Conservation (phyloP, 2,329 filamentous ascomycete species). For the Proliferodiscus dingleyae region DNA sequence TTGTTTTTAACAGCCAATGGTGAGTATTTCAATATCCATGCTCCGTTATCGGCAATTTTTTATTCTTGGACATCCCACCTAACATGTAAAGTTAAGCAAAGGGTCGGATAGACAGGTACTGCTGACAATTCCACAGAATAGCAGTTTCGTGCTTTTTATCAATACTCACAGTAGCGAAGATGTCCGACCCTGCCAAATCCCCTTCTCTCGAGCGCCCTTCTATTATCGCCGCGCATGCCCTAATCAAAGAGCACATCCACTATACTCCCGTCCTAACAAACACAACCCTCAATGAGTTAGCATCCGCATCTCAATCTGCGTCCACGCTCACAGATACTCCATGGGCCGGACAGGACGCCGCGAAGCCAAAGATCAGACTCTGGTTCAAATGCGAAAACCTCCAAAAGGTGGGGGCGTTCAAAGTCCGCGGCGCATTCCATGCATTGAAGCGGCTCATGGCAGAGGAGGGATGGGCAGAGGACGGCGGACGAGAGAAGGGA, state of each 20-base stretch:
- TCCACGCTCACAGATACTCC: conserved; percentile 50
- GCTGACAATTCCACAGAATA: not conserved
- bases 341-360: conserved; percentile 52
- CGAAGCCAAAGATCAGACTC: conserved; percentile 62
- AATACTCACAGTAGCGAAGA: conserved; percentile 24
- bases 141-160: not conserved
- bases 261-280: conserved; percentile 79
- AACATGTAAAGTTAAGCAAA: not conserved
- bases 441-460: conserved; percentile 66
- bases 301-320: conserved; percentile 61
- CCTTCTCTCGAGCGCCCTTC: conserved; percentile 68
- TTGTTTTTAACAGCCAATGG: conserved; percentile 1
- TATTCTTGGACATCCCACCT: not conserved
- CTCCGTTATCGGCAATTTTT: conserved; percentile 20
- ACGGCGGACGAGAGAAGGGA: conserved; percentile 59
- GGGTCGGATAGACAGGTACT: not conserved
- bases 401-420: conserved; percentile 89
- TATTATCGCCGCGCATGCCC: conserved; percentile 64
- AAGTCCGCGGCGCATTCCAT: conserved; percentile 85
- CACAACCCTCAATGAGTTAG: conserved; percentile 66
- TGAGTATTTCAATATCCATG: not conserved
- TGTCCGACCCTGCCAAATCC: conserved; percentile 50
- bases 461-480: conserved; percentile 56
- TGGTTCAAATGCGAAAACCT: conserved; percentile 97
- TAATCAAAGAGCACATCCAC: conserved; percentile 75